Conservation (phyloP, 2,329 filamentous ascomycete species). For the Ciborinia camelliae region DNA sequence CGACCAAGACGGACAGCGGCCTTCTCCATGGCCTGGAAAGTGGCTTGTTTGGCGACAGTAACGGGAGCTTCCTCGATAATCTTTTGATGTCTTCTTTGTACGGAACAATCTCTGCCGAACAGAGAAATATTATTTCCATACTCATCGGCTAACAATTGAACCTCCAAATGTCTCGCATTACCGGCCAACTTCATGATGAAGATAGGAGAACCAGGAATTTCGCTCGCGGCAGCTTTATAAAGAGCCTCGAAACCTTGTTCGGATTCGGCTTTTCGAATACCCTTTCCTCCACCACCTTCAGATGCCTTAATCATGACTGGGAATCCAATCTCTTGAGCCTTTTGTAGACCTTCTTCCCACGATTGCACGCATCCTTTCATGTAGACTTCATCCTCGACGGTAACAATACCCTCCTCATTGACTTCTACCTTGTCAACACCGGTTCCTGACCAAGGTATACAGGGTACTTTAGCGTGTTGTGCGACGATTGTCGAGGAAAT, state of each 20-base stretch:
- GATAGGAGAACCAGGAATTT: constrained; percentile 97
- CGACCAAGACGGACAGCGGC: constrained; percentile 90
- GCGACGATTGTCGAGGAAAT: constrained; percentile 99
- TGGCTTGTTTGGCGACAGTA: constrained; percentile 84
- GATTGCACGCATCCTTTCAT: constrained; percentile 86
- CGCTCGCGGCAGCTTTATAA: constrained; percentile 93
- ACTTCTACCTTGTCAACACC: constrained; percentile 79
- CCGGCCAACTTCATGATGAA: constrained; percentile 99
- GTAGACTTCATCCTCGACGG: constrained; percentile 82
- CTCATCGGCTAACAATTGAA: constrained; percentile 95
- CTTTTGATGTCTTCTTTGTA: constrained; percentile 97
- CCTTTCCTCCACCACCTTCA: constrained; percentile 97
- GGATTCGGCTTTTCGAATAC: constrained; percentile 88
- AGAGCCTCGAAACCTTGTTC: constrained; percentile 82
- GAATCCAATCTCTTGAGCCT: constrained; percentile 89
- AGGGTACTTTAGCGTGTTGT: constrained; percentile 92
- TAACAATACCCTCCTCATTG: constrained; percentile 83
- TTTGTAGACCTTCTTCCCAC: constrained; percentile 83
- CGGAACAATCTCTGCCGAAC: constrained; percentile 97
- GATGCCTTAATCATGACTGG: constrained; percentile 99
- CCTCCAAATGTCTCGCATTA: constrained; percentile 93
- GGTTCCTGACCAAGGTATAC: constrained; percentile 98
- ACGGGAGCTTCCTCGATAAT: constrained; percentile 99
- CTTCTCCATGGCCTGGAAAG: constrained; percentile 95
- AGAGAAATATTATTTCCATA: constrained; percentile 99